phyloP scores from a whole-genome alignment of 306 rosid genomes.

The Glycine tomentella region DNA sequence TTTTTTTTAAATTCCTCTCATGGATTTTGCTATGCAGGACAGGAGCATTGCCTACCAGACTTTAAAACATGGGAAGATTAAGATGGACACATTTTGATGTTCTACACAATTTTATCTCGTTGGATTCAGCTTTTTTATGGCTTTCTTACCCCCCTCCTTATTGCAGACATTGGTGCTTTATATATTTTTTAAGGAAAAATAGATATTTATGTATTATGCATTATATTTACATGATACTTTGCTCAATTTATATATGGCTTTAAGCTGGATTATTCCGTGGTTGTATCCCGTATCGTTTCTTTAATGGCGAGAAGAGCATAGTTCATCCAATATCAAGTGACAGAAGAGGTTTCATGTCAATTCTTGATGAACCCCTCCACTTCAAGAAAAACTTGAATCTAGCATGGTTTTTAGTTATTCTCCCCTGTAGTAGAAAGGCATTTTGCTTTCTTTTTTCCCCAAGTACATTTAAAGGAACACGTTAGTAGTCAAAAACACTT shows the following conservation, averaged over 20 bases:
- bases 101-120: constrained; percentile 49
- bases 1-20: constrained; percentile 4
- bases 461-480: constrained; percentile 24
- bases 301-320: constrained; percentile 16
- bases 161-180: constrained; percentile 36
- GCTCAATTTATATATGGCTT: constrained; percentile 40
- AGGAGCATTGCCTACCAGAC: not conserved
- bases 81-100: constrained; percentile 47
- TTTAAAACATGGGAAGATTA: constrained; percentile 46
- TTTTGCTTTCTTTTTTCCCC: constrained; percentile 25
- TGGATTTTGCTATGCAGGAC: constrained; percentile 49
- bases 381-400: constrained; percentile 34
- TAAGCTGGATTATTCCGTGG: constrained; percentile 41
- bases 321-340: constrained; percentile 12
- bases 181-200: not conserved
- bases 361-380: constrained; percentile 35
- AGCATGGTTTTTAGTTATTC: constrained; percentile 29
- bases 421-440: constrained; percentile 16
- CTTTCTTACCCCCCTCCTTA: constrained; percentile 41
- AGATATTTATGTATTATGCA: constrained; percentile 27
- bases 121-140: constrained; percentile 43
- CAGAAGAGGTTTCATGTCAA: constrained; percentile 24
- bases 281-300: constrained; percentile 25
- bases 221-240: constrained; percentile 34
- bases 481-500: constrained; percentile 17